Evolutionary conservation across 108 stramenopile genomes (phyloP), one percentile per base, ranked within the genome.

Genomic region (Skeletonema costatum): DNA sequence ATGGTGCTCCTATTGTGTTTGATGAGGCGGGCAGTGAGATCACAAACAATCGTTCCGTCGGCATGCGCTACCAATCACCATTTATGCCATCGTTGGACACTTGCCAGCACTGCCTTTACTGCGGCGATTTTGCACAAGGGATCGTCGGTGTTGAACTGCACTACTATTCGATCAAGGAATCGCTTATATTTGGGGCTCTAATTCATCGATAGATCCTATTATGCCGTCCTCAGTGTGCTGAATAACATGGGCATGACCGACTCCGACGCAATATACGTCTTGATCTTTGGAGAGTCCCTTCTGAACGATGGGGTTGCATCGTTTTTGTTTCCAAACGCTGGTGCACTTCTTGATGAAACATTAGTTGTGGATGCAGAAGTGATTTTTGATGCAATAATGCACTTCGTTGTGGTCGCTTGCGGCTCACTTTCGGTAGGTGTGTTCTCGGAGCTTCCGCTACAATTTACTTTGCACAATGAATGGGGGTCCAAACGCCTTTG

Each of bases 291-390:
- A 8, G 98, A 99, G 83, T 81, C 85, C 5, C 77, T 99, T n/a
- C 76, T 99, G 67, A 99, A 98, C 74, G 98, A 99, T 78, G 98
- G 97, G 12, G 94, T 99, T 39, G 92, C 97, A 89, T 91, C 76
- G 90, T 83, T 68, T 83, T 83, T 10, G n/a, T n/a, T 97, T 92
- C 72, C 82, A 96, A 56, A 97, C 96, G 14, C 74, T 96, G 19
- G 86, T 92, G 4, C 90, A 95, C 64, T 97, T 74, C 67, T 97
- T 53, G 90, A 93, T 78, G 88, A 88, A n/a, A 71, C 86, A 11
- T 73, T 92, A 60, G 70, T 88, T 42, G 87, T 92, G 59, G 90
- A 94, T 75, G 64, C 75, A 19, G 76, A 85, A 7, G 90, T 87
- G 12, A 70, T 90, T 19, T 39, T 73, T 13, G 88, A 84, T 62